A percentile compares a stretch with the other conserved stretches of the same genome.
These are phyloP conservation scores for Auriscalpium vulgare DNA, from an alignment of 768 basidiomycete genomes.

Conservation along the genomic window DNA sequence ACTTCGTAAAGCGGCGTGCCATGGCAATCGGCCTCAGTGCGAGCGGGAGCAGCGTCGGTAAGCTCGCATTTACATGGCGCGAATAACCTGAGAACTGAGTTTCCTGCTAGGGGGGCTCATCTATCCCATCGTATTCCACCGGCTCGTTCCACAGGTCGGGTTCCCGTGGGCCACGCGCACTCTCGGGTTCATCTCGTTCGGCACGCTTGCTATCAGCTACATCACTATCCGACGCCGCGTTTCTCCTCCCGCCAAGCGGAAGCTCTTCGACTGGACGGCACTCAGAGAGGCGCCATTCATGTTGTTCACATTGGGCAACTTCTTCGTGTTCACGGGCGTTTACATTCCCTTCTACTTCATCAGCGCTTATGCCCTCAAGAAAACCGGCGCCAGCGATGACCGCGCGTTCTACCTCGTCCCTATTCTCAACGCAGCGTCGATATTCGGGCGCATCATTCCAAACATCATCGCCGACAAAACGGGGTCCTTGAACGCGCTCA, in stretches of 20 bases:
- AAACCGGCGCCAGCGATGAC: slow-evolving; percentile 6
- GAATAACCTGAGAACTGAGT: too few relatives aligned
- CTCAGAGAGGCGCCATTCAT: slow-evolving; percentile 19
- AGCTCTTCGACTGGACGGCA: slow-evolving; percentile 13
- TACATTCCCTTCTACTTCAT: slow-evolving; percentile 23
- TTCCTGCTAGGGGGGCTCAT: slow-evolving; percentile 13
- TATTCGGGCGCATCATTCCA: slow-evolving; percentile 23
- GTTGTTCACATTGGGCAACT: slow-evolving; percentile 15
- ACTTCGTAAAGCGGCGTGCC: slow-evolving; percentile 34
- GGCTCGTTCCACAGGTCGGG: slow-evolving; percentile 17
- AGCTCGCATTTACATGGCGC: background rate
- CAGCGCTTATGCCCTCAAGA: slow-evolving; percentile 16
- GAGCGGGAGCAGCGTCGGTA: slow-evolving; percentile 26
- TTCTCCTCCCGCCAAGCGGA: slow-evolving; percentile 5
- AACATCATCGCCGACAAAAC: slow-evolving; percentile 21
- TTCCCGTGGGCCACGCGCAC: slow-evolving; percentile 21
- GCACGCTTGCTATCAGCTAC: slow-evolving; percentile 17
- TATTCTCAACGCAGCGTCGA: slow-evolving; percentile 23
- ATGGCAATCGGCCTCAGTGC: slow-evolving; percentile 37
- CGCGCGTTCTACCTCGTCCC: slow-evolving; percentile 23
- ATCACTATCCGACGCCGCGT: slow-evolving; percentile 15
- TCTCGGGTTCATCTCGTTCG: slow-evolving; percentile 18
- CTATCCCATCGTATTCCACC: slow-evolving; percentile 24
- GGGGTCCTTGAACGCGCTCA: slow-evolving; percentile 23
- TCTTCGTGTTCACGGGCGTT: slow-evolving; percentile 4